phyloP scores from a whole-genome alignment of 768 basidiomycete species.

The Russula sp. region DNA sequence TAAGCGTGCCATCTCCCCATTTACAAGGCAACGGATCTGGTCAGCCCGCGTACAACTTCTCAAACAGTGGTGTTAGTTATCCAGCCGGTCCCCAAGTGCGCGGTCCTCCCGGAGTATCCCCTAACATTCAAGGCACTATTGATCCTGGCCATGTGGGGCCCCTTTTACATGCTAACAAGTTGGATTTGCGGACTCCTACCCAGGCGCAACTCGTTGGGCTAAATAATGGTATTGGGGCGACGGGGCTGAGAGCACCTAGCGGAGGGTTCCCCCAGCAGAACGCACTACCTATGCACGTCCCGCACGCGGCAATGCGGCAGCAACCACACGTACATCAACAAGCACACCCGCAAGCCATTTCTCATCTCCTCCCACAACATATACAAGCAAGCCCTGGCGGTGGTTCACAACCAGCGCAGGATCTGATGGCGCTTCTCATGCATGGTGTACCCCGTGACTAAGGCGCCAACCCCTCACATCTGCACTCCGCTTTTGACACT shows the following conservation, averaged over 20 bases:
- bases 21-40: constrained; percentile 11
- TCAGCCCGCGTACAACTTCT: constrained; percentile 37
- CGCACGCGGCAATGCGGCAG: constrained; percentile 45
- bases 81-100: constrained; percentile 42
- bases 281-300: constrained; percentile 31
- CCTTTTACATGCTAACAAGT: constrained; percentile 46
- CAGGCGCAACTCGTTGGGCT: constrained; percentile 45
- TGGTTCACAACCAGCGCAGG: constrained; percentile 56
- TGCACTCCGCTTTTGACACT: constrained; percentile 2
- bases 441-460: constrained; percentile 62
- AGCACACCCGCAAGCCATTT: constrained; percentile 51
- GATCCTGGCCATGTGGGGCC: constrained; percentile 46
- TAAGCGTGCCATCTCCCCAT: constrained; percentile 35
- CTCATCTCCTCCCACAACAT: constrained; percentile 47
- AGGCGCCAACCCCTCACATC: constrained; percentile 22
- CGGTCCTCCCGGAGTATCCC: constrained; percentile 37
- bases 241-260: constrained; percentile 43
- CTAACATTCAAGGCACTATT: constrained; percentile 43
- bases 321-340: constrained; percentile 45
- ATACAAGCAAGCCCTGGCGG: constrained; percentile 47
- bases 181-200: constrained; percentile 49
- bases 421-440: constrained; percentile 82
- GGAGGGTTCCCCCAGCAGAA: constrained; percentile 48
- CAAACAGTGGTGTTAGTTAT: constrained; percentile 25
- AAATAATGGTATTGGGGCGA: constrained; percentile 40